Conservation (phyloP, 139 green algal species). For the Chlorella sp. region DNA sequence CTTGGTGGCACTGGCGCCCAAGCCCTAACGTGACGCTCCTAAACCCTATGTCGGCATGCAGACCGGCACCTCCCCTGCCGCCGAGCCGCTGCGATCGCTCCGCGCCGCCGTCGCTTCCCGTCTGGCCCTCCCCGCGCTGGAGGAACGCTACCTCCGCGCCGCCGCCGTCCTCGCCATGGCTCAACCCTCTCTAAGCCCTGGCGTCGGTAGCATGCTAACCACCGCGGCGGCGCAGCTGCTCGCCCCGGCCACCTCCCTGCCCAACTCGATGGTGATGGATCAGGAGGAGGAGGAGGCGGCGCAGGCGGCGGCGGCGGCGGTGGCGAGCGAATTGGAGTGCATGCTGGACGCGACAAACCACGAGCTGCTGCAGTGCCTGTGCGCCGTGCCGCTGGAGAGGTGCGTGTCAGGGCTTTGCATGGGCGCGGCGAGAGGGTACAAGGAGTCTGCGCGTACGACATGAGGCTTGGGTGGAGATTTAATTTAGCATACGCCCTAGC, state of each 20-base stretch:
- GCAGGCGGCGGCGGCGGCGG: not conserved
- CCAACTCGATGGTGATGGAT: too few species aligned
- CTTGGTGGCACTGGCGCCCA: too few species aligned
- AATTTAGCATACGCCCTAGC: too few species aligned
- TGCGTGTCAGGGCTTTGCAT: slow-evolving; percentile 1
- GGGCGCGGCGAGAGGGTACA: too few species aligned
- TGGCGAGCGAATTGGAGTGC: slow-evolving; percentile 3
- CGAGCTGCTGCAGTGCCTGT: slow-evolving; percentile 18
- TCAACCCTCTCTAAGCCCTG: not conserved
- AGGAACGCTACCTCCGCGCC: slow-evolving; percentile 29
- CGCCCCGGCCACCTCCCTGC: too few species aligned
- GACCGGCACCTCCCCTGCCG: too few species aligned
- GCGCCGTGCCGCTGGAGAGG: slow-evolving; percentile 17
- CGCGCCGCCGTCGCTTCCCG: too few species aligned
- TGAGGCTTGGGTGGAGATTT: too few species aligned
- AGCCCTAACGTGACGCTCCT: too few species aligned
- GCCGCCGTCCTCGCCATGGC: slow-evolving; percentile 38
- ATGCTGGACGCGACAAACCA: not conserved
- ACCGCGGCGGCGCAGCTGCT: not conserved
- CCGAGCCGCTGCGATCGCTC: too few species aligned
- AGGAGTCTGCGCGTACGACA: too few species aligned
- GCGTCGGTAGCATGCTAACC: not conserved
- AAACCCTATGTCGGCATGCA: too few species aligned
- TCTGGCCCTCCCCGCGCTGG: slow-evolving; percentile 11
- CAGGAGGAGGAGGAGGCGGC: not conserved